Evolutionary conservation across 139 green algal species (phyloP).

Genomic region (Micractinium conductrix): DNA sequence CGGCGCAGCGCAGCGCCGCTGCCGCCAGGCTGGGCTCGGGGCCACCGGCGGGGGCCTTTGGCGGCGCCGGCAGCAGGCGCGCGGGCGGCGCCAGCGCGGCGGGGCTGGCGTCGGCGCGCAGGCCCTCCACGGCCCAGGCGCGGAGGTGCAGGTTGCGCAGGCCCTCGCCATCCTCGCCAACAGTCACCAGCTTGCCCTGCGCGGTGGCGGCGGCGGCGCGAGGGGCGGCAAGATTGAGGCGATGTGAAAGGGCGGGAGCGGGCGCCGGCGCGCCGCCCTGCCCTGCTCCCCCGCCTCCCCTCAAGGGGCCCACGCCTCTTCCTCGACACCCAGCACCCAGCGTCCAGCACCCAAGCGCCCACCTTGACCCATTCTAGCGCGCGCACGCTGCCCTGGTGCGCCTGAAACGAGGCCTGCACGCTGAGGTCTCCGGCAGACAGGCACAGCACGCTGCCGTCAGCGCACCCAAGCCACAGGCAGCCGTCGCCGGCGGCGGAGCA

Average conservation of each 20-base stretch:
- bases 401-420: conserved; percentile 19
- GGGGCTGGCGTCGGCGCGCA: background rate
- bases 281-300: too few species aligned
- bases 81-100: background rate
- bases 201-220: too few species aligned
- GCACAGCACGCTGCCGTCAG: conserved; percentile 62
- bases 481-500: conserved; percentile 1
- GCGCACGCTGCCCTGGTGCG: background rate
- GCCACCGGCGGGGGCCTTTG: background rate
- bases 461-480: conserved; percentile 62
- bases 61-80: conserved; percentile 22
- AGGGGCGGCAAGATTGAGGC: too few species aligned
- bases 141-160: conserved; percentile 19
- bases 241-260: too few species aligned
- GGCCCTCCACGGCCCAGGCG: conserved; percentile 32
- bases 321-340: background rate
- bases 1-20: background rate
- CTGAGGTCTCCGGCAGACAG: conserved; percentile 48
- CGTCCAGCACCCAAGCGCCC: background rate
- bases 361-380: conserved; percentile 19
- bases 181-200: conserved; percentile 35
- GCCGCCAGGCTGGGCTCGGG: conserved; percentile 10
- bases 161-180: conserved; percentile 35
- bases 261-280: too few species aligned
- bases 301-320: too few species aligned